Evolutionary conservation across 176 grass and related monocot genomes (phyloP), one percentile per base, ranked within the genome.

Genomic region (Thalia dealbata): DNA sequence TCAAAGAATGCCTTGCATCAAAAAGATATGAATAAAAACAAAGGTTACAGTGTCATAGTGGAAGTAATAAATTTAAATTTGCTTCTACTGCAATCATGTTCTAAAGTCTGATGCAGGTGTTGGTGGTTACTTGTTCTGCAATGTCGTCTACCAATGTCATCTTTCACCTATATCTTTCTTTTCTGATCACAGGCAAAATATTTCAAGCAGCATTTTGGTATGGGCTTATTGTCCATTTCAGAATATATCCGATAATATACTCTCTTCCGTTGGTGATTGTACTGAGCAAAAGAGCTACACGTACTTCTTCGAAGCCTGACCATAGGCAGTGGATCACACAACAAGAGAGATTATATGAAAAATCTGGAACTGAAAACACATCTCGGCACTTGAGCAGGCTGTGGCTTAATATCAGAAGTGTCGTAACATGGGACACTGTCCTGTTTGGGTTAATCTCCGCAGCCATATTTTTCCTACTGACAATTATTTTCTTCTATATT

Each of bases 211-310:
- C 95, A 73, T 91, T 97, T 56, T 91, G 89, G 89, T 97, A 93
- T 81, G 90, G 87, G 48, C 62, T 93, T 63, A 84, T 97, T 67
- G 95, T 92, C 58, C 92, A 92, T 81, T 96, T 96, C 85, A 81
- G 95, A 62, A 91, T 93, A 72, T 97, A 92, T 73, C 93, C 93
- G 46, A 92, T 97, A 58, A 91, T 97, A 82, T 97, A 97, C 67
- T 80, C 83, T 8, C 56, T 92, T 79, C 85, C 93, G 78, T 88
- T 97, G 35, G 85, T 97, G 41, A 27, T 97, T 79, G 79, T 84
- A 64, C 87, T 97, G 50, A 77, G 87, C 72, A 90, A 84, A 78
- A 78, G 60, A 69, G 76, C 76, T 76, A 66, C 74, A 10, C 55
- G 45, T 86, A 29, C 45, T 75, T 32, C 61, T 64, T 76, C 78